A percentile compares a stretch with the other conserved stretches of the same genome.
Conservation (phyloP, 352 stramenopile species). For the Phytophthora podocarpi region DNA sequence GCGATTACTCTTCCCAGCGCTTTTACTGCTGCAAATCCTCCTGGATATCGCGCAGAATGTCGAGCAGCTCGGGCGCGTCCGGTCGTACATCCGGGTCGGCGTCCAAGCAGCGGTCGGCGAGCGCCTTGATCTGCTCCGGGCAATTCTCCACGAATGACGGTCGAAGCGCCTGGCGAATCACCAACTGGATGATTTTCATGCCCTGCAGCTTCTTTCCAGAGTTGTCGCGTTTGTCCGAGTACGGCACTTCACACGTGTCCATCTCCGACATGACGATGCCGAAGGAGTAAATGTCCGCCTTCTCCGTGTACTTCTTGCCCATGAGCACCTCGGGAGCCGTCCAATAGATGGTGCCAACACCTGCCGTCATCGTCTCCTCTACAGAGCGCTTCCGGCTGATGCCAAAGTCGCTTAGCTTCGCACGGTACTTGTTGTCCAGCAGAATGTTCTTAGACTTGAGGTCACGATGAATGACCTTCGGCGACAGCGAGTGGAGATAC, state of each 20-base stretch:
- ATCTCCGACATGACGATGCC: constrained; percentile 87
- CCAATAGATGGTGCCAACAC: constrained; percentile 87
- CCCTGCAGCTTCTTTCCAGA: constrained; percentile 70
- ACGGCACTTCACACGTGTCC: constrained; percentile 78
- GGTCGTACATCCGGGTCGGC: constrained; percentile 68
- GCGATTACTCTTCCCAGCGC: constrained; percentile 22
- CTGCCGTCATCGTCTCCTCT: constrained; percentile 79
- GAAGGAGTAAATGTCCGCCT: constrained; percentile 85
- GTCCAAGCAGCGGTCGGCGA: constrained; percentile 73
- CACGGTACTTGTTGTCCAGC: constrained; percentile 46
- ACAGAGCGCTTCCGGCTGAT: constrained; percentile 76
- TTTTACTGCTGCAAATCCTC: constrained; percentile 40
- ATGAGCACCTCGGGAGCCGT: constrained; percentile 80
- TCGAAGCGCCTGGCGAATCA: constrained; percentile 65
- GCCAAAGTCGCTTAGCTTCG: constrained; percentile 77
- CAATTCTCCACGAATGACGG: constrained; percentile 61
- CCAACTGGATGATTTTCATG: constrained; percentile 86
- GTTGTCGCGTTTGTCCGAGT: constrained; percentile 77
- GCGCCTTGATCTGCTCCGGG: constrained; percentile 50
- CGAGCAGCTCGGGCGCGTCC: constrained; percentile 45
- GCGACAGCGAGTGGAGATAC: constrained; percentile 84
- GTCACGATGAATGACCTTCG: constrained; percentile 86
- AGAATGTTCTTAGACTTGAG: constrained; percentile 81
- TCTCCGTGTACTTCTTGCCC: constrained; percentile 82
- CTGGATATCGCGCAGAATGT: constrained; percentile 35